Evolutionary conservation across 1,284 basidiomycete species (phyloP).

Genomic region (Singerocomus rubriflavus): DNA sequence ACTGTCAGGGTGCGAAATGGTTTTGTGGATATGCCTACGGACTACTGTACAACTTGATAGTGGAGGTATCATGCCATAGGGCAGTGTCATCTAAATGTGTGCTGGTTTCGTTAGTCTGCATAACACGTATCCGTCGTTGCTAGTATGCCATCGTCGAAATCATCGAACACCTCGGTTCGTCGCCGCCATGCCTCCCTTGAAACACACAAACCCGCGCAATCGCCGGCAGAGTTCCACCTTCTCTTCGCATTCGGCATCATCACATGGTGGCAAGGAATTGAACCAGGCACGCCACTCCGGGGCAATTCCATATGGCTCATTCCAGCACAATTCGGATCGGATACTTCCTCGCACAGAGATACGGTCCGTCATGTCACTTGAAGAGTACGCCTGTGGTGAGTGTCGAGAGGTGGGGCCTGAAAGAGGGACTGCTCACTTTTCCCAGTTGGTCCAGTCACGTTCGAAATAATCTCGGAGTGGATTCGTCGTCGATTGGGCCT

Average conservation of each 20-base stretch:
- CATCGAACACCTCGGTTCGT: conserved; percentile 6
- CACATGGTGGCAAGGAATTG: conserved; percentile 28
- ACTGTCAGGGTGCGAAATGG: no score
- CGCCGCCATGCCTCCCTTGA: conserved; percentile 24
- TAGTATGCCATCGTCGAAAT: conserved; percentile 15
- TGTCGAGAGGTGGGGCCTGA: background rate
- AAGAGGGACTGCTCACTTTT: conserved; percentile 45
- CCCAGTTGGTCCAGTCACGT: conserved; percentile 64
- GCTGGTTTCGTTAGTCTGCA: conserved; percentile 6
- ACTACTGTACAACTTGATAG: conserved; percentile 29
- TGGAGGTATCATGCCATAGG: conserved; percentile 25
- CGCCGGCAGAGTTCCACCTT: conserved; percentile 30
- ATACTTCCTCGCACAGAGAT: conserved; percentile 55
- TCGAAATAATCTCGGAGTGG: conserved; percentile 62
- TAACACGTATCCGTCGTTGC: conserved; percentile 20
- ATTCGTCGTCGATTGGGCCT: conserved; percentile 28
- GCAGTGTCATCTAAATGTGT: conserved; percentile 21
- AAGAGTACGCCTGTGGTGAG: conserved; percentile 2
- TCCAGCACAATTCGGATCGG: conserved; percentile 49
- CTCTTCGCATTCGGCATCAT: conserved; percentile 24
- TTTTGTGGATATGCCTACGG: conserved; percentile 17
- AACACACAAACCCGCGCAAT: conserved; percentile 42
- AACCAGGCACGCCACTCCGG: conserved; percentile 58
- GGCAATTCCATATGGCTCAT: conserved; percentile 44
- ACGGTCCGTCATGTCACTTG: conserved; percentile 73